A percentile compares a stretch with the other conserved stretches of the same genome.
Conservation (phyloP, 2,329 filamentous ascomycete species). For the Zymoseptoria ardabiliae region DNA sequence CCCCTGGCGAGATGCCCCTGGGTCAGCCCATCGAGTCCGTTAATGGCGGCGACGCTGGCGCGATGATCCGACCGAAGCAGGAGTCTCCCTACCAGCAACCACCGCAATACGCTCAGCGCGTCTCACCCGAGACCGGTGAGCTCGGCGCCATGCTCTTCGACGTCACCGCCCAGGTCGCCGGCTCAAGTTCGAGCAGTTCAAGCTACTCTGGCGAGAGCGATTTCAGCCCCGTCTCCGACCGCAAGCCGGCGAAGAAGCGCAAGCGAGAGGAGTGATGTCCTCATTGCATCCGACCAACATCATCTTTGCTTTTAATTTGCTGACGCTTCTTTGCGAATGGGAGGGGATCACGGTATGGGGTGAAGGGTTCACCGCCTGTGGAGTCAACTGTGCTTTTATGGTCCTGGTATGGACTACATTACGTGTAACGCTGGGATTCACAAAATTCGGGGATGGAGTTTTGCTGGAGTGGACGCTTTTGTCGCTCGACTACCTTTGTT, state of each 20-base stretch:
- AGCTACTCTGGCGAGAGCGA: constrained; percentile 24
- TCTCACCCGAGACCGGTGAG: constrained; percentile 50
- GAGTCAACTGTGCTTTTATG: neutral
- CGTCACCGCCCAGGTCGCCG: constrained; percentile 61
- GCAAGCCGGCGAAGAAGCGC: constrained; percentile 34
- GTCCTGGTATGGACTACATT: neutral
- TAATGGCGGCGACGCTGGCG: constrained; percentile 29
- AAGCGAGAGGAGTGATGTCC: constrained; percentile 37
- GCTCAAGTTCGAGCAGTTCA: constrained; percentile 43
- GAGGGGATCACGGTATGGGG: neutral
- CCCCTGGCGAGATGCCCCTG: constrained; percentile 21
- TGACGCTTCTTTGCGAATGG: neutral
- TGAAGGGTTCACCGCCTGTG: neutral
- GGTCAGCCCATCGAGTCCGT: constrained; percentile 26
- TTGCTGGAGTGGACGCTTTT: neutral
- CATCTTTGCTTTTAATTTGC: constrained; percentile 1
- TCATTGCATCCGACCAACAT: neutral
- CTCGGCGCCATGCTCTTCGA: constrained; percentile 77
- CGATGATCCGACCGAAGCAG: constrained; percentile 29
- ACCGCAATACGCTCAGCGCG: constrained; percentile 17
- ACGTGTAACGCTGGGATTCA: neutral
- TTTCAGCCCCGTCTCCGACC: constrained; percentile 18
- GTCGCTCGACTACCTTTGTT: neutral
- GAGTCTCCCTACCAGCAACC: constrained; percentile 20
- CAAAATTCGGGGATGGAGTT: neutral